Evolutionary conservation across 2,329 filamentous ascomycete species (phyloP), one percentile per base, ranked within the genome.

Genomic region (Ophiostoma tasmaniense): DNA sequence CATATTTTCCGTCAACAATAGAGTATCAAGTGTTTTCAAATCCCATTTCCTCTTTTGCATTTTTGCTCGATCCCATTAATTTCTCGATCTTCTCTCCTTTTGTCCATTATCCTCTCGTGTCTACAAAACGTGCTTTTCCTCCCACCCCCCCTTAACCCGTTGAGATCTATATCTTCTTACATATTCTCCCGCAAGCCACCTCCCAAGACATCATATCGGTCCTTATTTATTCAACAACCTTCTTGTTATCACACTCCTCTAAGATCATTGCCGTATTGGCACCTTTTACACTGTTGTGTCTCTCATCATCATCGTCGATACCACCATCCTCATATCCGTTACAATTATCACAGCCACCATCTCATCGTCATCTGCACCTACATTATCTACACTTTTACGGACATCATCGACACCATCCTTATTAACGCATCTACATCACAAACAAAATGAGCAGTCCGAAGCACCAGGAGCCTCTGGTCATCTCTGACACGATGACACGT

Each of bases 21-120:
- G 33, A 39, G 14, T 45, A 14, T 65, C n/a, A 14, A 42, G 64
- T 39, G 37, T 42, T 45, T 17, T 22, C 1, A 65, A 37, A 65
- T 65, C 37, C 64, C 64, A 65, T 65, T 42, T 42, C 37, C 35
- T 65, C n/a, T 28, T 42, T 39, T 39, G 64, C 37, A 65, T 39
- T 65, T 10, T 28, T 25, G 14, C n/a, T 37, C 33, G 64, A 65
- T 65, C 25, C 22, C 64, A 13, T 14, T 65, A 5, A 17, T 20
- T 65, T 65, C 37, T 65, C 33, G 61, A 64, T 64, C 62, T 37
- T 22, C 33, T 37, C 22, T 37, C 30, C 61, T 22, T 22, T 22
- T 64, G 20, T 25, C 30, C 30, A 37, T 37, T 2, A 13, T n/a
- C 20, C 20, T 37, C 33, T 64, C 4, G 6, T n/a, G 30, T 37